Base-by-base conservation (phyloP, 768 basidiomycete genomes). In the Boletus fagicola region DNA sequence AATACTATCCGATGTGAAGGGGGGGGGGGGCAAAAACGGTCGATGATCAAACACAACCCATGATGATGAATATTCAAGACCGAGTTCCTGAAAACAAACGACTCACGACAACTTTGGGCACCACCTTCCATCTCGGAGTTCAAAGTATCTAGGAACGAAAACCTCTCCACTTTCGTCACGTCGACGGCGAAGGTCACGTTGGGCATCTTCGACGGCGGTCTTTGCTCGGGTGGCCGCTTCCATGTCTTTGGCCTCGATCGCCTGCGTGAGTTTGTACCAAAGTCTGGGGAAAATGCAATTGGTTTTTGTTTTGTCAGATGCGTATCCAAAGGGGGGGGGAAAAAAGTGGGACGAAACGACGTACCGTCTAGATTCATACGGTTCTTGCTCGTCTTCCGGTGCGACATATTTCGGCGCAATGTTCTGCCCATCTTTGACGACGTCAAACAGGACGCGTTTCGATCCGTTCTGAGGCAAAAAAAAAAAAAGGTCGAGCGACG, bases 191-290 rank as follows among this genome's bases (percentile, higher is more conserved):
- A 81, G 72, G 64, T 97, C 94, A 48, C 97, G 80, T 74, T 98
- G 95, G 26, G 85, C 85, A 61, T 96, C 94, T 75, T 99, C 97
- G 1, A 99, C 91, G 13, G 80, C 80, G 3, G 84, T 83, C 79
- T 99, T 99, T 48, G 93, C 92, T 28, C 82, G 83, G 5, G 94
- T 97, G 24, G 97, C 97, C 12, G 84, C 87, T 64, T 95, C 92
- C 93, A 98, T 96, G 71, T 99, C 94, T 67, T 88, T 92, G 33
- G 78, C 78, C 31, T 80, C 70, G 72, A 99, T 98, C 20, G 96
- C 97, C 18, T 79, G 76, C 26, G 97, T 98, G 43, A 99, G 75
- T 46, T 85, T 79, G 39, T 77, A 67, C 97, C 97, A 99, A 52
- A 98, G 74, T 64, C 54, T 61, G 51, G 40, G 33, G 1, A 15